Evolutionary conservation across 768 basidiomycete genomes (phyloP).

Genomic region (Lactarius trivialis): DNA sequence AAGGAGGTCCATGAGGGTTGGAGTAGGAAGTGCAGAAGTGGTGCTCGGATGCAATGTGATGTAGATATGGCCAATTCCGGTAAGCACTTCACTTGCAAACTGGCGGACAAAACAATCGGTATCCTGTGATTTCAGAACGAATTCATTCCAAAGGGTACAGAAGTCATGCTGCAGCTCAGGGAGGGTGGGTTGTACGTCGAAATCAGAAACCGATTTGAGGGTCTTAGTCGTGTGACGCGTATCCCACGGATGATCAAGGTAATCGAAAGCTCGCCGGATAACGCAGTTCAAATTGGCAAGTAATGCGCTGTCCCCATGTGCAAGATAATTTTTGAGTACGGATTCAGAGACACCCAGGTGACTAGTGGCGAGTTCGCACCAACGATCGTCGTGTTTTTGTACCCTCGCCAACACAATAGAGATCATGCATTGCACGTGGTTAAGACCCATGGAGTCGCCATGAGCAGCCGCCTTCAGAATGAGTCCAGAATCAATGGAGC

Average conservation of each 20-base stretch:
- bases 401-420: background rate
- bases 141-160: too few species aligned
- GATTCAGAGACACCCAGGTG: background rate
- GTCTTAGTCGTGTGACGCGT: background rate
- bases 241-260: background rate
- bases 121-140: too few species aligned
- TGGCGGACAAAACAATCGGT: too few species aligned
- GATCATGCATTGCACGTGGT: background rate
- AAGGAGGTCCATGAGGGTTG: background rate
- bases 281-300: background rate
- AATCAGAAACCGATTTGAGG: background rate
- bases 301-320: background rate
- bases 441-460: too few species aligned
- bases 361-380: background rate
- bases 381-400: background rate
- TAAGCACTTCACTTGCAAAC: background rate
- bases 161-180: background rate
- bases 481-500: too few species aligned
- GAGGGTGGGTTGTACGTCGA: background rate
- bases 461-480: too few species aligned
- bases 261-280: background rate
- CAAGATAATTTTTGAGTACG: background rate
- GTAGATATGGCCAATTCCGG: too few species aligned
- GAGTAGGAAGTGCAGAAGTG: background rate
- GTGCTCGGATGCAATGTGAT: too few species aligned